A percentile compares a stretch with the other conserved stretches of the same genome.
Evolutionary conservation across 768 basidiomycete genomes (phyloP).

Genomic region (Lentinus brumalis): DNA sequence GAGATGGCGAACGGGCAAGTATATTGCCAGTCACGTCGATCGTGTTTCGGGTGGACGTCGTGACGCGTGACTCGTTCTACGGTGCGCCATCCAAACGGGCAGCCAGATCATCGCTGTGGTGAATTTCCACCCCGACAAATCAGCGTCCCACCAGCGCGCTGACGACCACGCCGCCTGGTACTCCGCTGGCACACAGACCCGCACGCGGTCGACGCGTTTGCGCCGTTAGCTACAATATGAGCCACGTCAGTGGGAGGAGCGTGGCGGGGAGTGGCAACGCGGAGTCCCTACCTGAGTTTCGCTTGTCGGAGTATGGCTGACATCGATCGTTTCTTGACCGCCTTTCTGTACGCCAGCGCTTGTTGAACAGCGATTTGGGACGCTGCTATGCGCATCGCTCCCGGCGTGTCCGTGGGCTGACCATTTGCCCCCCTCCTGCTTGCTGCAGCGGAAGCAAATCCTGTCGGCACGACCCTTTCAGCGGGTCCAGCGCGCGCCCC

Average conservation of each 20-base stretch:
- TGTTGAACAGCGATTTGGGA: conserved; percentile 17
- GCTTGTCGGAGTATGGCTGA: conserved; percentile 22
- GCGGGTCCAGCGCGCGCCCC: conserved; percentile 6
- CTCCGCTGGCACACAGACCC: not conserved
- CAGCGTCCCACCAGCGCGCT: conserved; percentile 13
- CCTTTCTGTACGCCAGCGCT: conserved; percentile 9
- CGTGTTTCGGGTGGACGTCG: conserved; percentile 21
- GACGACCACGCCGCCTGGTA: conserved; percentile 1
- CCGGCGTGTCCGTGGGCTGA: conserved; percentile 22
- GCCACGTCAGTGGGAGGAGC: not conserved
- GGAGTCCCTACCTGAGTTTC: conserved; percentile 16
- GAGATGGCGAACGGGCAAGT: conserved; percentile 4
- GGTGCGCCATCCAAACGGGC: conserved; percentile 9
- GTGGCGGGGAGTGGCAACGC: conserved; percentile 5
- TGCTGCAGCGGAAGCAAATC: conserved; percentile 38
- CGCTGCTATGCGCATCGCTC: conserved; percentile 22
- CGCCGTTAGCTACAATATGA: not conserved
- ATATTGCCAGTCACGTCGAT: conserved; percentile 18
- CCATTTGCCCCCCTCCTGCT: conserved; percentile 27
- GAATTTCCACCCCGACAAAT: conserved; percentile 23
- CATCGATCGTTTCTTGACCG: conserved; percentile 24
- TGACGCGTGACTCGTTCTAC: conserved; percentile 26
- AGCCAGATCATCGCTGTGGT: conserved; percentile 18
- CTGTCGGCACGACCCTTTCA: conserved; percentile 31
- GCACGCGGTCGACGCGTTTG: not conserved